Conservation (phyloP, 75 land plant genomes). For the Picea sitchensis region DNA sequence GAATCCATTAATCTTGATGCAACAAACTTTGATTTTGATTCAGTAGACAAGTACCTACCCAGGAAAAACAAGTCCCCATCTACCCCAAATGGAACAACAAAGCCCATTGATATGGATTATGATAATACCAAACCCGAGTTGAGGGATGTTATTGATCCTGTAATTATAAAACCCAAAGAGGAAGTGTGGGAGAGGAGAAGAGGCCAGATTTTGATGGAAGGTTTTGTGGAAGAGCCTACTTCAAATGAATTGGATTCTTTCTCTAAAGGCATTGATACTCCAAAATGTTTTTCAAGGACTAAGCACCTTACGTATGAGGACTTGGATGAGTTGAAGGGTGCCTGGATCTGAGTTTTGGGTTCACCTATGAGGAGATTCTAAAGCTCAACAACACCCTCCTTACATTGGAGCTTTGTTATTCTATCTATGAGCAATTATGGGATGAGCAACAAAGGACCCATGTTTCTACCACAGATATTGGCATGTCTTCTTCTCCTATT, state of each 20-base stretch:
- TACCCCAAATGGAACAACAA: not conserved
- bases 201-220: constrained; percentile 5
- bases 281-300: constrained; percentile 17
- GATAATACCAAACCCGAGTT: not conserved
- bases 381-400: constrained; percentile 63
- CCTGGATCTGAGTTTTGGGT: constrained; percentile 73
- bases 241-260: not conserved
- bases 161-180: not conserved
- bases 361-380: constrained; percentile 61
- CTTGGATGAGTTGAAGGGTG: constrained; percentile 67
- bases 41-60: not conserved
- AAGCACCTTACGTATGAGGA: constrained; percentile 70
- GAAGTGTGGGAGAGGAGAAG: not conserved
- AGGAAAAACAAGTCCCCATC: not conserved
- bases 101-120: constrained; percentile 6
- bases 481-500: not conserved
- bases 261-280: not conserved
- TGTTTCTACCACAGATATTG: constrained; percentile 10
- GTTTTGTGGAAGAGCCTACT: not conserved
- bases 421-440: constrained; percentile 50
- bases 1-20: not conserved
- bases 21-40: constrained; percentile 3
- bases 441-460: constrained; percentile 50
- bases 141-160: not conserved
- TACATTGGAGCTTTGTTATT: constrained; percentile 61